A percentile compares a stretch with the other conserved stretches of the same genome.
phyloP scores from a whole-genome alignment of 768 basidiomycete genomes.

The Trametes cingulata region DNA sequence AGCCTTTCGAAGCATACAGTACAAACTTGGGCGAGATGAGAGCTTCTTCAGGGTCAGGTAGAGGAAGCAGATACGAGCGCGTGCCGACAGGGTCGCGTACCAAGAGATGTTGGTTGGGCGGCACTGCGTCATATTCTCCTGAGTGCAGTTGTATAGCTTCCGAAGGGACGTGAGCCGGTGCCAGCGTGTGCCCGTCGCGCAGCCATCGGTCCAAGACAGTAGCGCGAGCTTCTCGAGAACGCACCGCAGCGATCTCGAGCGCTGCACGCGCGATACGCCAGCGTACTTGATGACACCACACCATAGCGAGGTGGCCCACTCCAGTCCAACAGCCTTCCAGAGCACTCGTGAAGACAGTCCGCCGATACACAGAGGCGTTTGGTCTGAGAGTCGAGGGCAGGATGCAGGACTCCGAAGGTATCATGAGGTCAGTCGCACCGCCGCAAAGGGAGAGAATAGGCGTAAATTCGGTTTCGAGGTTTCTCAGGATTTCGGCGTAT shows the following conservation, averaged over 20 bases:
- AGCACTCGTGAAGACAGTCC: slow-evolving; percentile 80
- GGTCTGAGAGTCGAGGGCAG: slow-evolving; percentile 39
- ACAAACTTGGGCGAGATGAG: slow-evolving; percentile 35
- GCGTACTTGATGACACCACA: slow-evolving; percentile 98
- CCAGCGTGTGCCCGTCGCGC: slow-evolving; percentile 56
- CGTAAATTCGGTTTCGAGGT: slow-evolving; percentile 47
- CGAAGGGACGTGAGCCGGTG: slow-evolving; percentile 23
- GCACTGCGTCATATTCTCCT: slow-evolving; percentile 1
- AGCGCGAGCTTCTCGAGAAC: slow-evolving; percentile 33
- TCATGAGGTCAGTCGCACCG: slow-evolving; percentile 88
- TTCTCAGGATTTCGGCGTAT: slow-evolving; percentile 50
- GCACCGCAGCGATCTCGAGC: slow-evolving; percentile 57
- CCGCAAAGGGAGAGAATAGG: slow-evolving; percentile 87
- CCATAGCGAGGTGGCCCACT: slow-evolving; percentile 94
- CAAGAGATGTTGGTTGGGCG: slow-evolving; percentile 1
- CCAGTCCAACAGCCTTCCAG: slow-evolving; percentile 94
- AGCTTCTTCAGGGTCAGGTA: slow-evolving; percentile 39
- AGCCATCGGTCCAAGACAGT: slow-evolving; percentile 65
- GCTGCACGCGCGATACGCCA: slow-evolving; percentile 82
- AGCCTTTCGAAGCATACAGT: slow-evolving; percentile 63
- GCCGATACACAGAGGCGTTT: slow-evolving; percentile 39
- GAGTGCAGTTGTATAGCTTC: background rate
- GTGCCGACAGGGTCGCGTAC: slow-evolving; percentile 10
- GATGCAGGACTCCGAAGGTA: slow-evolving; percentile 87
- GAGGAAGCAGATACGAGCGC: slow-evolving; percentile 1